Evolutionary conservation across 257 asterid genomes (phyloP).

Genomic region (Nicotiana tabacum): DNA sequence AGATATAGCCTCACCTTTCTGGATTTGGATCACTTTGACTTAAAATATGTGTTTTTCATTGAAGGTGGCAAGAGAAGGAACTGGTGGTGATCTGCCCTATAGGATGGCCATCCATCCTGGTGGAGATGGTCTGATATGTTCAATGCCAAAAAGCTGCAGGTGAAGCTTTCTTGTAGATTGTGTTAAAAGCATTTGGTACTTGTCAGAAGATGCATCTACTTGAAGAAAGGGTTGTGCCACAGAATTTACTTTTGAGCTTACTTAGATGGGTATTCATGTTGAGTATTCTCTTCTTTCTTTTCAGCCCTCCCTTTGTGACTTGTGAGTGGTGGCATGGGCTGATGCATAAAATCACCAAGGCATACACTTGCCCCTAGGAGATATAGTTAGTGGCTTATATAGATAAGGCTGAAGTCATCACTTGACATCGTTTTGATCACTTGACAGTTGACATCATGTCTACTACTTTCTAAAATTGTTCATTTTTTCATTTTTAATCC

Average conservation of each 20-base stretch:
- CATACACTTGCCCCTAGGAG: not conserved
- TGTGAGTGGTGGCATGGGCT: not conserved
- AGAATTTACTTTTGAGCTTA: not conserved
- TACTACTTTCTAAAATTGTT: not conserved
- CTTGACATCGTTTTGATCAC: not conserved
- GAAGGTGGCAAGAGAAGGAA: slow-evolving; percentile 66
- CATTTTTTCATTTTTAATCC: not conserved
- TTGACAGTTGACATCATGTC: not conserved
- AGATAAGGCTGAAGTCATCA: not conserved
- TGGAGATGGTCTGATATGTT: slow-evolving; percentile 78
- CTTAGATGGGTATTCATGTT: not conserved
- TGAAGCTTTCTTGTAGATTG: slow-evolving; percentile 4
- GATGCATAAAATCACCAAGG: not conserved
- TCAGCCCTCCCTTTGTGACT: not conserved
- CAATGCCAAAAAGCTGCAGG: slow-evolving; percentile 84
- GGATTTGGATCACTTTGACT: not conserved
- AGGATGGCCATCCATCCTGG: slow-evolving; percentile 88
- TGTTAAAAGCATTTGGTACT: not conserved
- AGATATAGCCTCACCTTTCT: not conserved
- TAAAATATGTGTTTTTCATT: not conserved
- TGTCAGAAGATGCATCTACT: not conserved
- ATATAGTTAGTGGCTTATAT: not conserved
- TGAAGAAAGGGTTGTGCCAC: not conserved
- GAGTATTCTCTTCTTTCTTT: not conserved
- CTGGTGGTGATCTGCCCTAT: slow-evolving; percentile 84